Base-by-base conservation (phyloP, 768 basidiomycete genomes). In the Termitomyces sp. region DNA sequence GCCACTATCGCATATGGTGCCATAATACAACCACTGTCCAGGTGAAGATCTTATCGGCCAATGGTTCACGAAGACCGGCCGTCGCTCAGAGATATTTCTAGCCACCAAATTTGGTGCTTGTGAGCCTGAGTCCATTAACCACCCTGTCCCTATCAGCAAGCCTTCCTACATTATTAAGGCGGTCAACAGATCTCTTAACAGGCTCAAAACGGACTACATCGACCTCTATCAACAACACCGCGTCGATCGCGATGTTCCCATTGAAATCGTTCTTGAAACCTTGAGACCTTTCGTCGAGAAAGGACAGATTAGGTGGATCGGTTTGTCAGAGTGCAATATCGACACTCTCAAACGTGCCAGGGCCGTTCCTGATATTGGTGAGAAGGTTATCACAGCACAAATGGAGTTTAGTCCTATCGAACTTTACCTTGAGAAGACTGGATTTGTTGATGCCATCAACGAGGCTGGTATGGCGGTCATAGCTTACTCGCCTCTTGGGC, bases 21-120 rank as follows among this genome's bases (percentile, higher is more conserved):
- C 16, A 16, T 25, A 2, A 9, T 27, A 16, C 11, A 2, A 4
- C 12, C 10, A 11, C 18, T 35, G 7, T 3, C 31, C 46, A 57
- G 60, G 54, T 31, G 51, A 61, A 44, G 45, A 36, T 16, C 23
- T 57, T 12, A 32, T 50, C 25, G 54, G 54, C 13, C 16, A 32
- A 16, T 52, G 80, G 81, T 79, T 84, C 66, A 74, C 75, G 53
- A 68, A 68, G 7, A 80, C 77, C 5, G 81, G 80, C 5, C 80
- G 79, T 46, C 70, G 80, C n/a, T 58, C 69, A 18, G 70, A 80
- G 39, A 81, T 84, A 25, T 87, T 85, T 68, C 56, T 57, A 5
- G 56, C 56, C 2, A 45, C 53, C 7, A 56, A 49, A 16, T 60
- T 51, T 7, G 45, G 45, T 15, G 36, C 25, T 1, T 13, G 15